Percentiles rank a stretch among this genome's conserved stretches.
These are phyloP conservation scores for Colletotrichum abscissum DNA, from an alignment of 2,329 filamentous ascomycete species.

Conservation along the genomic window DNA sequence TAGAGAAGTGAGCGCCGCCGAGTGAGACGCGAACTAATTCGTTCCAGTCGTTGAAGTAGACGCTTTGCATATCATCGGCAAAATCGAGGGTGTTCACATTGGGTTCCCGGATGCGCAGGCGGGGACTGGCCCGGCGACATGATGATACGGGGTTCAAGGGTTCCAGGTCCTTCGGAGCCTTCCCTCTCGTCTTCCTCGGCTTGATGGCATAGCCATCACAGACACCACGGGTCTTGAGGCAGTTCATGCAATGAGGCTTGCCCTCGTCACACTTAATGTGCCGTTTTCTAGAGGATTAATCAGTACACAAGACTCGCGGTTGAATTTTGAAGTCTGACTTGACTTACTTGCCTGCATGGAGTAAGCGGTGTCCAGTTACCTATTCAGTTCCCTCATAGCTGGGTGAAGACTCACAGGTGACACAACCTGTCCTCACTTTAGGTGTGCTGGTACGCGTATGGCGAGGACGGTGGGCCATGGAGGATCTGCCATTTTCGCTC, in stretches of 20 bases:
- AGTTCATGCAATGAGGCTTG: conserved; percentile 54
- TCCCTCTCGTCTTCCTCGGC: conserved; percentile 25
- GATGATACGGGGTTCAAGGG: neutral
- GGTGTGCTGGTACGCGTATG: conserved; percentile 36
- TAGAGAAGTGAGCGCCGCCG: conserved; percentile 22
- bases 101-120: conserved; percentile 14
- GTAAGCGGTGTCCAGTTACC: neutral
- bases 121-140: neutral
- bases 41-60: conserved; percentile 37
- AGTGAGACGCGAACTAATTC: conserved; percentile 28
- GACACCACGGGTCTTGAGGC: conserved; percentile 38
- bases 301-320: neutral
- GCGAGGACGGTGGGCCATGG: conserved; percentile 21
- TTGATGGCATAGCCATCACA: conserved; percentile 36
- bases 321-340: neutral
- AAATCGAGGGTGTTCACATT: conserved; percentile 35
- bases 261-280: conserved; percentile 57
- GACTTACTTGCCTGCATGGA: conserved; percentile 32
- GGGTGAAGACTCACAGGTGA: conserved; percentile 30
- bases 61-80: conserved; percentile 24
- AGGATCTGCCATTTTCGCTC: neutral
- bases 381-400: neutral
- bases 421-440: conserved; percentile 37
- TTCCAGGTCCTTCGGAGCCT: neutral
- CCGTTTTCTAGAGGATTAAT: conserved; percentile 37